Evolutionary conservation across 768 basidiomycete genomes (phyloP), one percentile per base, ranked within the genome.

Genomic region (Lyophyllum semitale): DNA sequence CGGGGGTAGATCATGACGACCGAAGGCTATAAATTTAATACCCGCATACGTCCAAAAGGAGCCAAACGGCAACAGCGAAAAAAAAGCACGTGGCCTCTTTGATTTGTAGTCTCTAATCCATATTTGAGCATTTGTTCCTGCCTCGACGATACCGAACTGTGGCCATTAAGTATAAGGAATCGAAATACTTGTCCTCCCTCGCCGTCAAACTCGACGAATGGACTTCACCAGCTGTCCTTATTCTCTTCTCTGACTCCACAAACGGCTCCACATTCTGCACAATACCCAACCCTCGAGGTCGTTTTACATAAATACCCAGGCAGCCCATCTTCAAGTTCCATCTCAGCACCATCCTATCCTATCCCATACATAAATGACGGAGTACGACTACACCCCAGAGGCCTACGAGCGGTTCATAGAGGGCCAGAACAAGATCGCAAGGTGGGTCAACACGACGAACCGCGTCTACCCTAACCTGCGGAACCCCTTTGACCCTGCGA

Each of bases 371-470:
- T 30, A 35, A 44, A 65, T 65, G 64, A 65, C 64, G 22, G 64
- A 65, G 47, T 65, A 65, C 48, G 64, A 65, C 53, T 65, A 59
- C 35, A 63, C 64, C 15, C 64, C 64, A 0, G 64, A 63, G 32
- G 64, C 64, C 17, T 63, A 55, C 26, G 59, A 63, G 37, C 59
- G 48, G 0, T 57, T 49, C 54, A 32, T 65, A 5, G 58, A 43
- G 30, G 53, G 48, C 18, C 59, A 63, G 46, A 43, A 57, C 43
- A 60, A 57, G 41, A 60, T 63, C 29, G 57, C 59, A 0, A 48
- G 51, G 11, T 63, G 62, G 62, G 62, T 59, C 13, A 27, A 54
- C 41, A 48, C 43, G 26, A 60, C 59, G 5, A 60, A 57, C 38
- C 42, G 35, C 6, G 20, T 54, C 20, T 53, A 58, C 51, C 38